Conservation (phyloP, 1,284 basidiomycete genomes). For the Puccinia coronata region DNA sequence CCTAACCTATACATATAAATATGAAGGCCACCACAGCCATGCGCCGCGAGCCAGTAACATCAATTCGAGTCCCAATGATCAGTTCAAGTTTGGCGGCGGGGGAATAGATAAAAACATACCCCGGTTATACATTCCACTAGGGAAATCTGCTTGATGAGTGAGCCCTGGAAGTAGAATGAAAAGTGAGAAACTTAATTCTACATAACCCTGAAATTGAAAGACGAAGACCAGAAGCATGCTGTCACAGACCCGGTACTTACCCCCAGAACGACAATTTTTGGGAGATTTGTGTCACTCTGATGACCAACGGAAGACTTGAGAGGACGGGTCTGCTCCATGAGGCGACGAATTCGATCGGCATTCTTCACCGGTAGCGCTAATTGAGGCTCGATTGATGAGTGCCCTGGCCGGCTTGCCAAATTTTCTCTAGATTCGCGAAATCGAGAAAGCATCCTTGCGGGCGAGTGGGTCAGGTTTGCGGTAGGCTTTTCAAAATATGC, state of each 20-base stretch:
- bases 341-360: constrained; percentile 14
- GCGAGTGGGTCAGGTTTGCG: not conserved
- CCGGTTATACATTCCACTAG: constrained; percentile 6
- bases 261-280: constrained; percentile 8
- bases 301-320: constrained; percentile 7
- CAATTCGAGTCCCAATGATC: not conserved
- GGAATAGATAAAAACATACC: not conserved
- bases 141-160: not conserved
- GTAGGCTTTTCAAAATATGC: not conserved
- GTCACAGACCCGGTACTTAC: not conserved
- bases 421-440: constrained; percentile 14
- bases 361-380: not conserved
- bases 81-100: not conserved
- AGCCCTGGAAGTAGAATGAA: not conserved
- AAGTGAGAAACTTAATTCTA: not conserved
- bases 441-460: constrained; percentile 7
- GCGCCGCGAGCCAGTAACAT: not conserved
- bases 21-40: not conserved
- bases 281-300: not conserved
- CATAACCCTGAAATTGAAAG: no score
- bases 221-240: no score
- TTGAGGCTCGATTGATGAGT: not conserved
- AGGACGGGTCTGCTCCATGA: not conserved
- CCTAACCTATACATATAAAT: not conserved
- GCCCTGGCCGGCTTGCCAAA: not conserved